phyloP scores from a whole-genome alignment of 345 rosid species.

The Salix arbutifolia region DNA sequence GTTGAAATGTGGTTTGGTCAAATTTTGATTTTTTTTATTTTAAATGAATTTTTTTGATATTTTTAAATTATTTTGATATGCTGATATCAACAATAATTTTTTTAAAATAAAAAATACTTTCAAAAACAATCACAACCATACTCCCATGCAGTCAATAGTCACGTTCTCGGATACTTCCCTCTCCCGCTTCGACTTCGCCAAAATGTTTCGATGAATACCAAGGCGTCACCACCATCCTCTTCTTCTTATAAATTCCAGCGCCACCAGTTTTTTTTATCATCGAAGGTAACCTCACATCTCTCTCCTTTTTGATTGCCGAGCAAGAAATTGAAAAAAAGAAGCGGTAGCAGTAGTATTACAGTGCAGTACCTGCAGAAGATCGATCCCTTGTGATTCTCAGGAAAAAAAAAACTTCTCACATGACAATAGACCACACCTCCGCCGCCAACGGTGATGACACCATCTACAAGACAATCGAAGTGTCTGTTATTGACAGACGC shows the following conservation, averaged over 20 bases:
- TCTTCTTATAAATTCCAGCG: neutral
- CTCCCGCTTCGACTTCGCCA: neutral
- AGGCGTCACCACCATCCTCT: neutral
- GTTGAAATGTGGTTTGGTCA: too few relatives aligned
- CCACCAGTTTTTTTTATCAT: neutral
- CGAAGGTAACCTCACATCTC: neutral
- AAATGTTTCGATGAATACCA: constrained; percentile 10
- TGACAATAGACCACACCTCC: constrained; percentile 13
- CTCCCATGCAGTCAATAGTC: too few relatives aligned
- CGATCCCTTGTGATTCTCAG: constrained; percentile 18
- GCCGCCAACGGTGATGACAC: neutral
- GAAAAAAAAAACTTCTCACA: neutral
- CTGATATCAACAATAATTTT: too few relatives aligned
- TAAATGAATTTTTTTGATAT: too few relatives aligned
- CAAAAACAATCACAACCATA: too few relatives aligned
- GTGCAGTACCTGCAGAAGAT: constrained; percentile 4
- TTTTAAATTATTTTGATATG: too few relatives aligned
- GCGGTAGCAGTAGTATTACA: neutral
- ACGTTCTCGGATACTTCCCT: neutral
- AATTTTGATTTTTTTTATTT: too few relatives aligned
- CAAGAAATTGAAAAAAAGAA: neutral
- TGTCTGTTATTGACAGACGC: constrained; percentile 47
- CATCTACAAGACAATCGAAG: constrained; percentile 43
- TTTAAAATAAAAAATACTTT: too few relatives aligned
- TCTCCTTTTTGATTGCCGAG: constrained; percentile 3